A percentile compares a stretch with the other conserved stretches of the same genome.
These are phyloP conservation scores for Nitzschia sp. DNA, from an alignment of 108 stramenopile species.

Conservation along the genomic window DNA sequence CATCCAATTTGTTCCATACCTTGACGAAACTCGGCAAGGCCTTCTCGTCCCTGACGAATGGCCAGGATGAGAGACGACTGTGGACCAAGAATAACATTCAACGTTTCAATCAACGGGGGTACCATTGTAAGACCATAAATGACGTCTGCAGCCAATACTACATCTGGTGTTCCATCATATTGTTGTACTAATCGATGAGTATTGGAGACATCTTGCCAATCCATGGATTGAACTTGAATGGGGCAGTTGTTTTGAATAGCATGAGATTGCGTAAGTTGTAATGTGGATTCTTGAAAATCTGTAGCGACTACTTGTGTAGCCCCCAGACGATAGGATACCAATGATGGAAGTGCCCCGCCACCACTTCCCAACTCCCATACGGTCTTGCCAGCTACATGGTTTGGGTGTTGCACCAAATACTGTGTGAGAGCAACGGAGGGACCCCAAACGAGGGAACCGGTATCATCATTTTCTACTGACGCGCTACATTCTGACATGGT, in stretches of 20 bases:
- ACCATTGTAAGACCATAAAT: slow-evolving; percentile 15
- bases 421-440: slow-evolving; percentile 11
- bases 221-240: slow-evolving; percentile 8
- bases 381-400: neutral
- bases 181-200: neutral
- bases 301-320: slow-evolving; percentile 19
- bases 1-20: slow-evolving; percentile 5
- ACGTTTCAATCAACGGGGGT: neutral
- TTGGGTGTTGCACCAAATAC: slow-evolving; percentile 2
- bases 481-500: slow-evolving; percentile 1
- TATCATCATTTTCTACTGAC: neutral
- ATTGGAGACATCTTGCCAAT: slow-evolving; percentile 12
- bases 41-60: slow-evolving; percentile 13
- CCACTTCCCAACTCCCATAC: slow-evolving; percentile 25
- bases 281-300: slow-evolving; percentile 14
- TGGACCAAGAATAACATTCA: neutral
- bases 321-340: slow-evolving; percentile 3
- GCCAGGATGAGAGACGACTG: neutral
- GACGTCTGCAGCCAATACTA: slow-evolving; percentile 12
- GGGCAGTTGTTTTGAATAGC: neutral
- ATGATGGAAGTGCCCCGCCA: slow-evolving; percentile 10
- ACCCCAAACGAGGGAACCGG: slow-evolving; percentile 19
- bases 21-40: slow-evolving; percentile 13
- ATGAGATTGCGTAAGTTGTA: slow-evolving; percentile 4
- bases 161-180: neutral